Evolutionary conservation across 805 yeast species (phyloP).

Genomic region (Candida ponderosae): DNA sequence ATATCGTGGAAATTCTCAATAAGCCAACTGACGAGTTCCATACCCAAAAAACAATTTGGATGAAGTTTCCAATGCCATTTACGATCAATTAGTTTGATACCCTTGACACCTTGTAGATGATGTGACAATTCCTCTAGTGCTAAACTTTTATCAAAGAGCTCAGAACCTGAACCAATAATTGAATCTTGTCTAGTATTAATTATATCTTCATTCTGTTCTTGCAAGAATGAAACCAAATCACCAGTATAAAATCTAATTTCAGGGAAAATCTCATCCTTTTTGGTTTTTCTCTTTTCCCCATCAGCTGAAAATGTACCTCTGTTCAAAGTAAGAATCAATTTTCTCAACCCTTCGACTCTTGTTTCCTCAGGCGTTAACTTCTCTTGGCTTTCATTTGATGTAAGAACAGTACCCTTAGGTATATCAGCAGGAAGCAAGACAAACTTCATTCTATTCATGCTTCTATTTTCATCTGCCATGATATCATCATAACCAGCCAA

Average conservation of each 20-base stretch:
- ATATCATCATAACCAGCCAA: slow-evolving; percentile 88
- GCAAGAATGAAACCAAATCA: slow-evolving; percentile 58
- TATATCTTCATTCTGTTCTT: slow-evolving; percentile 29
- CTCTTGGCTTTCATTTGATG: slow-evolving; percentile 44
- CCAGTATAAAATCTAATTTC: slow-evolving; percentile 88
- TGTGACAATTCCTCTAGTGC: slow-evolving; percentile 46
- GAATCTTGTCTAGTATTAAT: slow-evolving; percentile 29
- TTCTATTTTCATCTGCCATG: slow-evolving; percentile 40
- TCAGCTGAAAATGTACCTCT: slow-evolving; percentile 42
- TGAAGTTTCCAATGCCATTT: slow-evolving; percentile 88
- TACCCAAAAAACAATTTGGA: slow-evolving; percentile 73
- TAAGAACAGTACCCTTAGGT: slow-evolving; percentile 38
- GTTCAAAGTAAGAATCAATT: slow-evolving; percentile 54
- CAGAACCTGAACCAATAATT: slow-evolving; percentile 17
- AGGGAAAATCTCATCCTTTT: slow-evolving; percentile 47
- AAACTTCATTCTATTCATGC: slow-evolving; percentile 65
- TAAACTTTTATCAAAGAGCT: slow-evolving; percentile 39
- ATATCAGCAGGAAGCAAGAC: slow-evolving; percentile 77
- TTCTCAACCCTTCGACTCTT: slow-evolving; percentile 84
- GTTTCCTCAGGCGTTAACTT: slow-evolving; percentile 73
- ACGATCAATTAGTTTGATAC: slow-evolving; percentile 65
- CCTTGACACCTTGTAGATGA: slow-evolving; percentile 59
- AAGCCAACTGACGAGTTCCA: slow-evolving; percentile 82
- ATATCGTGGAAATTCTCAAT: slow-evolving; percentile 73
- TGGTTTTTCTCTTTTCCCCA: slow-evolving; percentile 28